phyloP scores from a whole-genome alignment of 139 green algal species.

The Tetraselmis chui region DNA sequence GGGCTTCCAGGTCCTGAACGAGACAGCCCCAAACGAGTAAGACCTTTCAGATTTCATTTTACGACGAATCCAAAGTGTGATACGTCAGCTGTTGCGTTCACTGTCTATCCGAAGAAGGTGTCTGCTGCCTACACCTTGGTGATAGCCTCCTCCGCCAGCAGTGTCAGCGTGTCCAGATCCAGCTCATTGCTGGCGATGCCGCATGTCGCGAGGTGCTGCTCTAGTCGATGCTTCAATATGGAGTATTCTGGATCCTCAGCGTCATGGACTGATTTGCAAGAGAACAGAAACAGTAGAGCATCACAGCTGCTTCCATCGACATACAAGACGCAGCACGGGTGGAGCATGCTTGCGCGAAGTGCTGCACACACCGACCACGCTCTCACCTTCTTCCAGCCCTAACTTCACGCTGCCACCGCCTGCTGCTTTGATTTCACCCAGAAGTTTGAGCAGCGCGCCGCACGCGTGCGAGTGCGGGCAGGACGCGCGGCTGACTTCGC shows the following conservation, averaged over 20 bases:
- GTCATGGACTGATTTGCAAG: conserved; percentile 48
- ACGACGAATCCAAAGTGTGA: not conserved
- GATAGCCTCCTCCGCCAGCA: conserved; percentile 52
- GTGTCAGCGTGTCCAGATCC: conserved; percentile 31
- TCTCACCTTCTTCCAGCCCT: conserved; percentile 5
- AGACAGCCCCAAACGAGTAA: too few species aligned
- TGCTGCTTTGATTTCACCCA: conserved; percentile 35
- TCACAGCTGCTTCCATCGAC: too few species aligned
- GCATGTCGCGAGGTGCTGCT: conserved; percentile 31
- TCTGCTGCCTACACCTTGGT: conserved; percentile 44
- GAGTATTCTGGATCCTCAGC: conserved; percentile 75
- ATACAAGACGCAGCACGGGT: too few species aligned
- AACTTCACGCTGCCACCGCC: not conserved
- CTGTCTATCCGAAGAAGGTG: too few species aligned
- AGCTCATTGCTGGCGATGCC: not conserved
- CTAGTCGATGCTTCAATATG: conserved; percentile 83
- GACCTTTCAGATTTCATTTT: conserved; percentile 70
- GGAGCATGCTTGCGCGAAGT: not conserved
- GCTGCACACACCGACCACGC: not conserved
- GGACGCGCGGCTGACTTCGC: conserved; percentile 51
- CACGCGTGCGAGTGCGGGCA: conserved; percentile 61
- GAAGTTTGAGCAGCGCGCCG: conserved; percentile 62
- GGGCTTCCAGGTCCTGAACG: conserved; percentile 80
- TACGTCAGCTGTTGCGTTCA: not conserved
- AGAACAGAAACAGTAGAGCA: not conserved